A percentile compares a stretch with the other conserved stretches of the same genome.
Evolutionary conservation across 129 eudicot species (phyloP).

Genomic region (Smallanthus sonchifolius): DNA sequence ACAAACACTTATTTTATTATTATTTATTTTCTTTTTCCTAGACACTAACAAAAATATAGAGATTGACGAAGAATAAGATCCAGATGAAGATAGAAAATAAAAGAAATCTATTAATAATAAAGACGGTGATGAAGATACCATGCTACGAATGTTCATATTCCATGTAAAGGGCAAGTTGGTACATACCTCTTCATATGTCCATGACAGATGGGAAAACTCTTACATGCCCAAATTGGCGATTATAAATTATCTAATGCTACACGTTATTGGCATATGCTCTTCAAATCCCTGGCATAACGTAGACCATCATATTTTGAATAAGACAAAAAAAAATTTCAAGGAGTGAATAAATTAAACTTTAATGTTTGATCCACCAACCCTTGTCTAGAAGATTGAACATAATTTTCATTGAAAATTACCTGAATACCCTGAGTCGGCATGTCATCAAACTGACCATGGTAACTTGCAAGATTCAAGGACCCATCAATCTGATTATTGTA

Average conservation of each 20-base stretch:
- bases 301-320: constrained; percentile 10
- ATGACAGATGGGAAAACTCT: constrained; percentile 8
- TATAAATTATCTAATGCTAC: neutral
- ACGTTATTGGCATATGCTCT: neutral
- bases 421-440: constrained; percentile 9
- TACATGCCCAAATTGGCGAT: constrained; percentile 12
- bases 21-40: too few species aligned
- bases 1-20: too few species aligned
- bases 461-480: neutral
- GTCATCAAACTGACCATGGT: neutral
- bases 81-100: too few species aligned
- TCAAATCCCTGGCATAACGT: constrained; percentile 16
- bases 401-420: constrained; percentile 11
- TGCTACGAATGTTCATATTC: too few species aligned
- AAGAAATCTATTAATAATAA: too few species aligned
- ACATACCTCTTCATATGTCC: constrained; percentile 28
- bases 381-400: constrained; percentile 23
- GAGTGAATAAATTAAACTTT: constrained; percentile 10
- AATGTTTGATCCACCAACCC: neutral
- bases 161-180: constrained; percentile 18
- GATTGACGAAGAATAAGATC: too few species aligned
- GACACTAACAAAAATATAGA: too few species aligned
- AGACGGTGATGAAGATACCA: too few species aligned
- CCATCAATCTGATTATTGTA: neutral
- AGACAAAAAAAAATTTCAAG: neutral